Evolutionary conservation across 352 stramenopile genomes (phyloP), one percentile per base, ranked within the genome.

Genomic region (Globisporangium iwayamae): DNA sequence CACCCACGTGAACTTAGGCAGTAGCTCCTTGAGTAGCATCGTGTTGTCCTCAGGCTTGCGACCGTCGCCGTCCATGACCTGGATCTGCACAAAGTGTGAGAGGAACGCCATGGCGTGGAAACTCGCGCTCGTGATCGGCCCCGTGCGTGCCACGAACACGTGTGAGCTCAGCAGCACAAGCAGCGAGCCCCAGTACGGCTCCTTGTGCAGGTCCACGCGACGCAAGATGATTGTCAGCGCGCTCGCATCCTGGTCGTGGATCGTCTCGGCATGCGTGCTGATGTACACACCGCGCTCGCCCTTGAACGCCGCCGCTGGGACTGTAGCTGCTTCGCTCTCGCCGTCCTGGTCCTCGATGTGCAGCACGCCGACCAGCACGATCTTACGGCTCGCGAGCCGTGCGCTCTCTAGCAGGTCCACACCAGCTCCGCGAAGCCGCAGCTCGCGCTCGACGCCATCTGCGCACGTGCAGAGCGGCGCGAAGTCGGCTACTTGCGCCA

Each of bases 181-280:
- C 63, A 92, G 66, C 13, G 69, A 78, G 36, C 83, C 83, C 83
- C 83, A 92, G 60, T 83, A 75, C 28, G 83, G 79, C 60, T 90
- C 81, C 0, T 68, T 32, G 0, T 56, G 54, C 13, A 92, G 46
- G 6, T 85, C 81, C 25, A 92, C 78, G 56, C 71, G 58, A 2
- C 73, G 72, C 53, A 92, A 59, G 3, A 85, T 74, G n/a, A 81
- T 57, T 6, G 87, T 45, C 34, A 92, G 50, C 68, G 82, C 74
- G 11, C 66, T 72, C 13, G 78, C 71, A 36, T 89, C 78, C 63
- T 84, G 72, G n/a, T 86, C 74, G 25, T 75, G 62, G 18, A 82
- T 66, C 58, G 56, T 77, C 30, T 77, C 70, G 45, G 72, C 66
- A 41, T 62, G 79, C 52, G 73, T 61, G 66, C 72, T 81, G 53